Percentiles rank a stretch among this genome's conserved stretches.
phyloP scores from a whole-genome alignment of 1,284 basidiomycete genomes.

The Malassezia sp. region DNA sequence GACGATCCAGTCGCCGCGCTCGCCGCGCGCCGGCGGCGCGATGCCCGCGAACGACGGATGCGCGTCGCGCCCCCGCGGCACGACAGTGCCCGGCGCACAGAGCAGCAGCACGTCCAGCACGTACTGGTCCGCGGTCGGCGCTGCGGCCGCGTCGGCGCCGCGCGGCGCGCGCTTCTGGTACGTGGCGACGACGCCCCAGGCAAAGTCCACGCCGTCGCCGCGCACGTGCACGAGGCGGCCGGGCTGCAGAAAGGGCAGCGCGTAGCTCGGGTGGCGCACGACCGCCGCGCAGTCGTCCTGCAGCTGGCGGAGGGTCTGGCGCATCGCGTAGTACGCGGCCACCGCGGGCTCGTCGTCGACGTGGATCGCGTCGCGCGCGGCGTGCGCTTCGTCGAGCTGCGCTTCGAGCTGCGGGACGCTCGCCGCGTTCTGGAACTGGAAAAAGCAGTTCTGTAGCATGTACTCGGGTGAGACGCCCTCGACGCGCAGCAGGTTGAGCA shows the following conservation, averaged over 20 bases:
- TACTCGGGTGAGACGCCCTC: constrained; percentile 97
- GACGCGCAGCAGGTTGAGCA: constrained; percentile 94
- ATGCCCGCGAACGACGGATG: constrained; percentile 20
- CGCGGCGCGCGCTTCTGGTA: constrained; percentile 70
- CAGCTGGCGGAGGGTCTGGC: constrained; percentile 82
- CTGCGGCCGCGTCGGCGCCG: no score
- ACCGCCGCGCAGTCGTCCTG: constrained; percentile 73
- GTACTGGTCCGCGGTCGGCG: constrained; percentile 76
- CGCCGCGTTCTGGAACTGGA: constrained; percentile 90
- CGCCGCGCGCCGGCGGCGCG: constrained; percentile 21
- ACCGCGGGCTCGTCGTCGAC: constrained; percentile 75
- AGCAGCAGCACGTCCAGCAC: constrained; percentile 85
- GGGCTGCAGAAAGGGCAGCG: constrained; percentile 80
- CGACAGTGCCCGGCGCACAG: constrained; percentile 58
- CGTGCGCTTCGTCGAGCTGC: constrained; percentile 70
- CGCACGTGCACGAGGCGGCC: constrained; percentile 82
- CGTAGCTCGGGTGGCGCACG: constrained; percentile 85
- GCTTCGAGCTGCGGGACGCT: constrained; percentile 74
- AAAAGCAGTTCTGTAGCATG: constrained; percentile 96
- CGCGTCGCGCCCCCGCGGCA: constrained; percentile 47
- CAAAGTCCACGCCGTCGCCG: constrained; percentile 77
- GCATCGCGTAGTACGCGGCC: constrained; percentile 78
- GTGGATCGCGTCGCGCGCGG: constrained; percentile 56
- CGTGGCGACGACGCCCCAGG: constrained; percentile 87
- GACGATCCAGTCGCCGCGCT: constrained; percentile 58